phyloP scores from a whole-genome alignment of 1,284 basidiomycete genomes.

The Cutaneotrichosporon cavernicola region DNA sequence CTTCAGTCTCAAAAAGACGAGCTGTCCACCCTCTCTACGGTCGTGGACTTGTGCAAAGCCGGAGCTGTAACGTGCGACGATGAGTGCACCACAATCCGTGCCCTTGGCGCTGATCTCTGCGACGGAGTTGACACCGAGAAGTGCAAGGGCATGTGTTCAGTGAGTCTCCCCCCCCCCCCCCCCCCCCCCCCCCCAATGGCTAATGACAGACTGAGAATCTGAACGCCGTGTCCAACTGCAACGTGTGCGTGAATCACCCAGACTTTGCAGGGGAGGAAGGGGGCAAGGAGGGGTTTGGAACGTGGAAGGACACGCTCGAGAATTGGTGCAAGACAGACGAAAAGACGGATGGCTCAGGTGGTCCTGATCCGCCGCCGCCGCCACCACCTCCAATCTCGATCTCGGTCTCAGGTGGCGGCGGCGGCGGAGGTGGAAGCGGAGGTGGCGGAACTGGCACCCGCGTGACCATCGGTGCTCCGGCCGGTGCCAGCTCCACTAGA shows the following conservation, averaged over 20 bases:
- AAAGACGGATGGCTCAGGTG: too few species aligned
- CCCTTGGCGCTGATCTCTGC: background rate
- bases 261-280: background rate
- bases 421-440: background rate
- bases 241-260: background rate
- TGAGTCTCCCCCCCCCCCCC: background rate
- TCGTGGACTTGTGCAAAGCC: background rate
- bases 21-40: background rate
- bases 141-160: slow-evolving; percentile 3
- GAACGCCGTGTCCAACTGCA: background rate
- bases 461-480: background rate
- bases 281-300: too few species aligned
- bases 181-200: background rate
- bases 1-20: background rate
- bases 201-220: slow-evolving; percentile 1
- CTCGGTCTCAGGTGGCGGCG: background rate
- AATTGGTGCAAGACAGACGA: background rate
- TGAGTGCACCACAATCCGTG: background rate
- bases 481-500: background rate
- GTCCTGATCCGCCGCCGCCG: too few species aligned
- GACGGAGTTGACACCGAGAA: background rate
- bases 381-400: too few species aligned
- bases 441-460: background rate
- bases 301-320: too few species aligned
- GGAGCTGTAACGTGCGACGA: background rate